phyloP scores from a whole-genome alignment of 2,329 filamentous ascomycete genomes.

The Trichoderma citrinoviride region DNA sequence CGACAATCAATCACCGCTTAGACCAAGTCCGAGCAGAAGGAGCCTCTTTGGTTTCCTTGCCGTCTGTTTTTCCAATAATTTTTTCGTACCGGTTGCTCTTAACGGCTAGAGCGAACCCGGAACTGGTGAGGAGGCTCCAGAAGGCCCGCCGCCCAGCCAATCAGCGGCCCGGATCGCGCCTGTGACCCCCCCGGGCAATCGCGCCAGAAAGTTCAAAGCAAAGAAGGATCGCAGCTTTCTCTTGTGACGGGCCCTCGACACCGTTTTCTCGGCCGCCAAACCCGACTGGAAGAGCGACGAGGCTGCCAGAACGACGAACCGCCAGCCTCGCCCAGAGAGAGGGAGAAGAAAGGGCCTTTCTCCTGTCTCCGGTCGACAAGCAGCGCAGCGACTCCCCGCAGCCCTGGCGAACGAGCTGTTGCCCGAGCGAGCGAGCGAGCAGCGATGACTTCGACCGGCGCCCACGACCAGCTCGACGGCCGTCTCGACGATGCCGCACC shows the following conservation, averaged over 20 bases:
- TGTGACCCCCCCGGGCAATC: constrained; percentile 24
- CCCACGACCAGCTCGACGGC: constrained; percentile 29
- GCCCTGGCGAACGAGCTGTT: constrained; percentile 56
- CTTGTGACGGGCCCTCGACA: constrained; percentile 9
- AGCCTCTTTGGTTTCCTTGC: constrained; percentile 8
- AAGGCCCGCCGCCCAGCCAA: constrained; percentile 24
- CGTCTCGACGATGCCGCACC: constrained; percentile 10
- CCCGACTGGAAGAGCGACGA: constrained; percentile 3
- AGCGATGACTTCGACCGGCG: constrained; percentile 62
- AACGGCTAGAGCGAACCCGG: constrained; percentile 20
- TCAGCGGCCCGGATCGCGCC: constrained; percentile 25
- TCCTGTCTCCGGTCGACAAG: background rate
- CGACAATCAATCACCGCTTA: background rate
- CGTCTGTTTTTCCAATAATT: background rate
- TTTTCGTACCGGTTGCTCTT: constrained; percentile 6
- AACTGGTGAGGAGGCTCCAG: constrained; percentile 18
- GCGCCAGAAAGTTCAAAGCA: constrained; percentile 21
- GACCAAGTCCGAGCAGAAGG: background rate
- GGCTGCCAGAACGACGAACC: constrained; percentile 10
- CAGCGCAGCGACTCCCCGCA: constrained; percentile 15
- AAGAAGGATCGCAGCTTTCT: constrained; percentile 19
- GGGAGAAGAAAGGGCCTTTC: background rate
- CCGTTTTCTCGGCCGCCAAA: too few relatives aligned
- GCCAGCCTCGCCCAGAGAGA: background rate
- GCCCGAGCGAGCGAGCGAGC: constrained; percentile 38